A percentile compares a stretch with the other conserved stretches of the same genome.
Evolutionary conservation across 1,284 basidiomycete genomes (phyloP).

Genomic region (Pseudozyma tsukubaensis): DNA sequence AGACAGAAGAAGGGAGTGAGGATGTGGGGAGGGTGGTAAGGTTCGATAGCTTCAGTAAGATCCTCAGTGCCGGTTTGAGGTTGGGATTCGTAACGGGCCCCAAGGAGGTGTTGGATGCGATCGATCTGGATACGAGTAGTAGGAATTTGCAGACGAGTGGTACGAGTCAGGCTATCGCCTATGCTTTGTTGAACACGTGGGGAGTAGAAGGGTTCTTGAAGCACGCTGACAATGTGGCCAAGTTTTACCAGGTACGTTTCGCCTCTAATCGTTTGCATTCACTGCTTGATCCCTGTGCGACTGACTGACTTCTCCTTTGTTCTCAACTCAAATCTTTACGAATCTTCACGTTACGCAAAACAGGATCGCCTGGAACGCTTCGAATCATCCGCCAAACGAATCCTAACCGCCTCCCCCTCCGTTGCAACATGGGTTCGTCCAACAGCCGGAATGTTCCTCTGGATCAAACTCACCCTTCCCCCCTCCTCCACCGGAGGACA

Average conservation of each 20-base stretch:
- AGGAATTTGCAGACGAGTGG: conserved; percentile 80
- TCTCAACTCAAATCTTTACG: neutral
- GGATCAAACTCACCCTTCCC: conserved; percentile 64
- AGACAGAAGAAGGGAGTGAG: conserved; percentile 40
- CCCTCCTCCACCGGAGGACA: conserved; percentile 16
- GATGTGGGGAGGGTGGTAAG: conserved; percentile 64
- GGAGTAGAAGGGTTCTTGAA: conserved; percentile 77
- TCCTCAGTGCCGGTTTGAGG: conserved; percentile 68
- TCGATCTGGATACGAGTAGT: conserved; percentile 78
- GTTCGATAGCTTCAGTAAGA: conserved; percentile 76
- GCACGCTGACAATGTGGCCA: conserved; percentile 78
- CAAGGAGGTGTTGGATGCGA: conserved; percentile 77
- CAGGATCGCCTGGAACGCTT: conserved; percentile 33
- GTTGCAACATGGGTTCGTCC: conserved; percentile 78
- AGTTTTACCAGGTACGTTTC: conserved; percentile 77
- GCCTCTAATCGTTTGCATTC: neutral
- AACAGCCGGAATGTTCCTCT: conserved; percentile 77
- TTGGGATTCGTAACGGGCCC: conserved; percentile 87
- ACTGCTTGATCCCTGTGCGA: neutral
- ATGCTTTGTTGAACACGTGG: conserved; percentile 79
- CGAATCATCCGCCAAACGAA: conserved; percentile 24
- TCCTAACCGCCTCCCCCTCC: conserved; percentile 15
- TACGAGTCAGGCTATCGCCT: conserved; percentile 82
- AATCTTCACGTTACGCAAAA: neutral
- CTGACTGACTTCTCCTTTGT: neutral